A percentile compares a stretch with the other conserved stretches of the same genome.
These are phyloP conservation scores for Aeschynomene evenia DNA, from an alignment of 306 rosid species.

Conservation along the genomic window DNA sequence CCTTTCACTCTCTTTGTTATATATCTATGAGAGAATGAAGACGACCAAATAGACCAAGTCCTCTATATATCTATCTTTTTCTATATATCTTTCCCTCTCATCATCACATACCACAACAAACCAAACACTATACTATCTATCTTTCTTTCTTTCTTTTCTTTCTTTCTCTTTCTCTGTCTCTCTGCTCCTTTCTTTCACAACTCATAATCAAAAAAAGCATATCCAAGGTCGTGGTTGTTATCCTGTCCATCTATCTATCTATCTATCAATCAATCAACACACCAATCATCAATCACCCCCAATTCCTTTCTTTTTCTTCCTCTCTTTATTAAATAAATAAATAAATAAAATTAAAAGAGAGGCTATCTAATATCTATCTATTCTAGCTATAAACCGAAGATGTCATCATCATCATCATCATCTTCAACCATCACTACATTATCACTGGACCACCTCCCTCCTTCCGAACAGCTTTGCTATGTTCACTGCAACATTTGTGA, in stretches of 20 bases:
- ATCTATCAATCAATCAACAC: constrained; percentile 58
- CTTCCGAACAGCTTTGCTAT: constrained; percentile 96
- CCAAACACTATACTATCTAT: too few relatives aligned
- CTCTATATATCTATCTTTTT: too few relatives aligned
- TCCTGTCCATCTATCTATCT: constrained; percentile 92
- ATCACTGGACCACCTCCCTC: constrained; percentile 85
- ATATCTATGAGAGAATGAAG: too few relatives aligned
- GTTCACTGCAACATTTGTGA: constrained; percentile 95
- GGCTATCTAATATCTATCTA: too few relatives aligned
- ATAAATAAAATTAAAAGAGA: constrained; percentile 35
- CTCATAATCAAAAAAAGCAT: constrained; percentile 81
- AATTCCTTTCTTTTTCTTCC: neutral
- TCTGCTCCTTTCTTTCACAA: constrained; percentile 61
- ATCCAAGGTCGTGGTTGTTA: constrained; percentile 98
- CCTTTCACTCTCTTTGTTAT: constrained; percentile 38
- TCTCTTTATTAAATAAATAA: too few relatives aligned
- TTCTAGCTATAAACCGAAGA: too few relatives aligned
- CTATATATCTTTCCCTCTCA: constrained; percentile 39
- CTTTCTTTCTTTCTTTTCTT: too few relatives aligned
- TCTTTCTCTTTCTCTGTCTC: constrained; percentile 31
- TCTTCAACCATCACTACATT: too few relatives aligned
- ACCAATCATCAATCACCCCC: constrained; percentile 74
- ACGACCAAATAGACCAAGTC: constrained; percentile 45
- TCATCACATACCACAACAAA: constrained; percentile 5
- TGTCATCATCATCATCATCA: constrained; percentile 94